Evolutionary conservation across 139 green algal species (phyloP).

Genomic region (Pseudopediastrum boryanum): DNA sequence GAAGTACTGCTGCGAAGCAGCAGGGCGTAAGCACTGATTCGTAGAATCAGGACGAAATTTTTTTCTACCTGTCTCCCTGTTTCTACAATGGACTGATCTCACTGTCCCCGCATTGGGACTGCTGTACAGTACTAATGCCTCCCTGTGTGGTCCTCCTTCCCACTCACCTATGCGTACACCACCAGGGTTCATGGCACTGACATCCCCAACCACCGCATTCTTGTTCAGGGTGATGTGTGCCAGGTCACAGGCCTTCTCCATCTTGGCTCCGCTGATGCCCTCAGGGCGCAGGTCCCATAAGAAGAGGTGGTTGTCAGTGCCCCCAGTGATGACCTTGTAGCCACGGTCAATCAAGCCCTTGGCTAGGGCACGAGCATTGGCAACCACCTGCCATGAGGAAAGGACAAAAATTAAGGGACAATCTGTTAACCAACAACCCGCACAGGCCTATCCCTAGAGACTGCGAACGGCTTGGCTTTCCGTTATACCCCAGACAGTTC

Average conservation of each 20-base stretch:
- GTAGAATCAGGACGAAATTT: no score
- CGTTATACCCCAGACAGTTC: no score
- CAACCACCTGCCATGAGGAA: constrained; percentile 74
- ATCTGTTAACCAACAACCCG: no score
- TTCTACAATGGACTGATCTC: no score
- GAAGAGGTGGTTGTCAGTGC: constrained; percentile 97
- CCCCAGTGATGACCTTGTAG: constrained; percentile 85
- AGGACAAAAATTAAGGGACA: no score
- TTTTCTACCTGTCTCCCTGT: no score
- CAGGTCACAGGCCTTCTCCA: constrained; percentile 90
- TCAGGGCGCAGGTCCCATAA: constrained; percentile 87
- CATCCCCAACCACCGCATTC: constrained; percentile 92
- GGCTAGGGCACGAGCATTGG: constrained; percentile 80
- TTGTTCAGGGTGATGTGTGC: constrained; percentile 99
- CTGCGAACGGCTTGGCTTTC: no score
- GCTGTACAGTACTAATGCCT: no score
- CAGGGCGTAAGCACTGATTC: no score
- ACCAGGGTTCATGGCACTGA: constrained; percentile 89
- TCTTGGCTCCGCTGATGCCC: constrained; percentile 55
- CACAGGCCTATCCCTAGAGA: no score
- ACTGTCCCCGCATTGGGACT: no score
- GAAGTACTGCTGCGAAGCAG: no score
- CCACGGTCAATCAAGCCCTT: constrained; percentile 68
- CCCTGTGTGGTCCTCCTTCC: neutral
- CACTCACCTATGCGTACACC: constrained; percentile 90